A percentile compares a stretch with the other conserved stretches of the same genome.
Conservation (phyloP, 192 early-diverging fungal species). For the Podila clonocystis region DNA sequence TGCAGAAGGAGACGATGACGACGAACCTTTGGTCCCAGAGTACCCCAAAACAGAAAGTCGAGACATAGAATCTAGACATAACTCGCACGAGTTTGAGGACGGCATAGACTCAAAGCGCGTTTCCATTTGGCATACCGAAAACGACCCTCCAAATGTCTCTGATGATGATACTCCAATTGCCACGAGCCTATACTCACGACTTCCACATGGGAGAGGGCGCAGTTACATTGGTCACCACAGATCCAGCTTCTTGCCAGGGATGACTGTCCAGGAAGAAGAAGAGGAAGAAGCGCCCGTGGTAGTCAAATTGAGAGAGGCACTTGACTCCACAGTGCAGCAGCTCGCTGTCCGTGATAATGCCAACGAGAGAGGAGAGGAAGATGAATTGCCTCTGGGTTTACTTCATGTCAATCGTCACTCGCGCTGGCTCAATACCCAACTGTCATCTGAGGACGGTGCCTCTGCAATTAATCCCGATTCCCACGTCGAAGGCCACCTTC, state of each 20-base stretch:
- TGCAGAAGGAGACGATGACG: background rate
- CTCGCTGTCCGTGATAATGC: background rate
- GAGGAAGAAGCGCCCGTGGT: too few relatives aligned
- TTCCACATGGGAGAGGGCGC: background rate
- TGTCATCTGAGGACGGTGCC: conserved; percentile 23
- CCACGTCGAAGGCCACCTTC: background rate
- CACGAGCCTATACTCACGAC: background rate
- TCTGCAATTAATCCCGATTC: background rate
- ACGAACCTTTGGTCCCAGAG: background rate
- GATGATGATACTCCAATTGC: background rate
- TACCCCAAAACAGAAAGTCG: conserved; percentile 1
- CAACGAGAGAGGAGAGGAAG: conserved; percentile 10
- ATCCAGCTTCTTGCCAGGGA: conserved; percentile 3
- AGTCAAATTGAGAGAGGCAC: too few relatives aligned
- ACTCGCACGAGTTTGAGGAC: conserved; percentile 5
- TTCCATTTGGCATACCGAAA: background rate
- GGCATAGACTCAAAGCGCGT: background rate
- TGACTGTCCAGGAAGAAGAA: background rate
- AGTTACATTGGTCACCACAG: conserved; percentile 1
- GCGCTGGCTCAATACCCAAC: conserved; percentile 26
- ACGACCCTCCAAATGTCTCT: background rate
- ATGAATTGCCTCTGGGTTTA: conserved; percentile 21
- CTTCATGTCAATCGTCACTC: conserved; percentile 24
- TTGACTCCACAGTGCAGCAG: background rate
- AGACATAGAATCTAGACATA: conserved; percentile 11